Percentiles rank a stretch among this genome's conserved stretches.
Conservation (phyloP, 1,284 basidiomycete genomes). For the Phylloporus sp. region DNA sequence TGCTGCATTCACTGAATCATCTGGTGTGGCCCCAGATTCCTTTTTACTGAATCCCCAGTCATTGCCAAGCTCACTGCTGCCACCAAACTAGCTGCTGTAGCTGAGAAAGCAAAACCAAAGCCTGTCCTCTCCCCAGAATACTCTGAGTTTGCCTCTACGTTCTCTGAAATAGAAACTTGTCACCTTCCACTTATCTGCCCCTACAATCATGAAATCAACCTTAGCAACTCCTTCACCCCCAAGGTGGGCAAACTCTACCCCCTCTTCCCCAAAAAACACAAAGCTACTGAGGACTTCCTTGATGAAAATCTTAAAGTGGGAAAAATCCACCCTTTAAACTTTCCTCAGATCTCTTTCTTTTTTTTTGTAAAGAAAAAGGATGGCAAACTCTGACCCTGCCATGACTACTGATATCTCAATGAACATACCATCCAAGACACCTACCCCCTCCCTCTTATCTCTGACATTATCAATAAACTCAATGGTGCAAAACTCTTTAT, state of each 20-base stretch:
- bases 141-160: neutral
- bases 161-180: neutral
- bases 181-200: neutral
- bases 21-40: no score
- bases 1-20: no score
- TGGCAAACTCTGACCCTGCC: neutral
- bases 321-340: neutral
- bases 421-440: no score
- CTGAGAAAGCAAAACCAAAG: no score
- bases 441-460: no score
- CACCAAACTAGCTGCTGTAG: no score
- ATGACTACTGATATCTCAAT: neutral
- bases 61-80: no score
- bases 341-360: neutral
- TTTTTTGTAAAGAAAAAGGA: neutral
- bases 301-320: neutral
- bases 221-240: neutral
- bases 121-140: neutral
- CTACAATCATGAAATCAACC: neutral
- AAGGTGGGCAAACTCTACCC: neutral
- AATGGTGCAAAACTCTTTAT: no score
- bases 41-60: no score
- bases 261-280: neutral
- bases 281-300: neutral
- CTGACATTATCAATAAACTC: no score